Base-by-base conservation (phyloP, 2,329 filamentous ascomycete species). In the Penicillium vulpinum region DNA sequence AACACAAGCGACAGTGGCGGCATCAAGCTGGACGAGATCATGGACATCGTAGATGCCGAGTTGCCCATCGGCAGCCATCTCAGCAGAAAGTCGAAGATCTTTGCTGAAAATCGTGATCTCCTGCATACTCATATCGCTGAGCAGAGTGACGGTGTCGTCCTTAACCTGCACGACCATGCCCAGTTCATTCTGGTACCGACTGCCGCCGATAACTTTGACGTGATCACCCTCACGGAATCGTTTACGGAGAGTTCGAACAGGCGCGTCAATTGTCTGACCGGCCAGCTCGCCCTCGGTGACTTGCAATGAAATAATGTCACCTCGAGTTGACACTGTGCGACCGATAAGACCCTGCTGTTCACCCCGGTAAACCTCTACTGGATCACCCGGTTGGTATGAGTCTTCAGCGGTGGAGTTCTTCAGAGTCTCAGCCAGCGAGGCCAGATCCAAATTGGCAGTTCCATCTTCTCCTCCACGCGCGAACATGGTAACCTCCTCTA, bases 71-170 rank as follows among this genome's bases (percentile, higher is more conserved):
- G 91, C 92, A 61, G 92, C 92, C 65, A 92, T 91, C 71, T 97
- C 94, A 54, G 91, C 91, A 28, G 94, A 94, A 74, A 96, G 91
- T 64, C 95, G 86, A 59, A 99, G 78, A 77, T 99, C 94, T 73
- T 96, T 97, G 79, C 93, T 97, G 72, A 99, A 99, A 33, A 99
- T 94, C 0, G 92, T 97, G 65, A 99, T 92, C 73, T 99, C 94
- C 51, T 88, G 87, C 75, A 94, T 93, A 59, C 86, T 94, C 73
- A 94, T 91, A 76, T 99, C 94, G 46, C 91, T 96, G 63, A 99
- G 80, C 62, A 99, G 81, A 1, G 94, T 97, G 56, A 99, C 92
- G 38, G 90, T 88, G 72, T 99, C 94, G 58, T 96, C 91, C 47
- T 86, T 88, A 64, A 97, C 94, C 73, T 91, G 91, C 63, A 97